Conservation (phyloP, 495 filamentous ascomycete genomes). For the Podospora anserina region DNA sequence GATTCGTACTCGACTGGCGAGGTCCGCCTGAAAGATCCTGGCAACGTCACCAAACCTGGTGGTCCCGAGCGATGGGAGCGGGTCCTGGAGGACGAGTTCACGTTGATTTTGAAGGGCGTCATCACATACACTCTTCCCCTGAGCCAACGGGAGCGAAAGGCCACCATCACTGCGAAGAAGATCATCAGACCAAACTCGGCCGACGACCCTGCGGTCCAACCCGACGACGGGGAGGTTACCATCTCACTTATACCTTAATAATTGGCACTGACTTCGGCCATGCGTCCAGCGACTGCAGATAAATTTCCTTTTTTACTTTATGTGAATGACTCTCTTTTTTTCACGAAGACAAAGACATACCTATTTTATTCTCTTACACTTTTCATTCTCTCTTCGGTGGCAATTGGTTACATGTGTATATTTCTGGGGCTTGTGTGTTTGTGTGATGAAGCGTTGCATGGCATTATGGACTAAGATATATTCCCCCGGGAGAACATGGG, state of each 20-base stretch:
- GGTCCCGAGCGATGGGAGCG: slow-evolving; percentile 89
- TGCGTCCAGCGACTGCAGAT: slow-evolving; percentile 9
- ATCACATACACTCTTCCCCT: slow-evolving; percentile 87
- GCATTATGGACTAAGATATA: slow-evolving; percentile 22
- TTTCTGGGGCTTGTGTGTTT: slow-evolving; percentile 11
- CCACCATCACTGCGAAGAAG: slow-evolving; percentile 49
- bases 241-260: slow-evolving; percentile 8
- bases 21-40: slow-evolving; percentile 73
- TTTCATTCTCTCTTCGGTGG: slow-evolving; percentile 4
- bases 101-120: slow-evolving; percentile 83
- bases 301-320: slow-evolving; percentile 5
- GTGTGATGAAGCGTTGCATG: slow-evolving; percentile 25
- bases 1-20: slow-evolving; percentile 71
- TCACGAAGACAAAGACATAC: neutral
- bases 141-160: slow-evolving; percentile 60
- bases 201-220: slow-evolving; percentile 34
- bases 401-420: neutral
- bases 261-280: neutral
- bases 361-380: neutral
- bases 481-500: neutral
- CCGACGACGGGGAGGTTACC: slow-evolving; percentile 1
- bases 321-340: slow-evolving; percentile 1
- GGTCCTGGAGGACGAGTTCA: slow-evolving; percentile 85
- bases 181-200: slow-evolving; percentile 51
- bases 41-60: slow-evolving; percentile 76